Evolutionary conservation across 2,329 filamentous ascomycete genomes (phyloP).

Genomic region (Leptographium wingfieldii): DNA sequence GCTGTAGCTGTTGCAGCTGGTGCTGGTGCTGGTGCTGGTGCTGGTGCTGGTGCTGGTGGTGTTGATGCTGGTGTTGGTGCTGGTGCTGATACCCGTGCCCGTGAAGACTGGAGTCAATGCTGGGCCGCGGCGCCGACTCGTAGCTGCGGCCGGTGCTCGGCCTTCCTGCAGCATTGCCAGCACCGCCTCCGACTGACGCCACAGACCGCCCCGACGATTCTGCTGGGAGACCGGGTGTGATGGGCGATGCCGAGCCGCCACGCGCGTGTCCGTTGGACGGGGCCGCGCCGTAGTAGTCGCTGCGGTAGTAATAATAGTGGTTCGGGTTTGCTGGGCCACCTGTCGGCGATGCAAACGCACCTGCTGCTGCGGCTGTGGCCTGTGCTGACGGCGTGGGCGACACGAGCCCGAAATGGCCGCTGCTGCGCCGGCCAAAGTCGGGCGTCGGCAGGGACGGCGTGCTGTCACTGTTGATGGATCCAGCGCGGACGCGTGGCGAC

Average conservation of each 20-base stretch:
- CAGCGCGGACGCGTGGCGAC: slow-evolving; percentile 40
- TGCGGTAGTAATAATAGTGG: slow-evolving; percentile 38
- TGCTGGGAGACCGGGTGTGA: slow-evolving; percentile 35
- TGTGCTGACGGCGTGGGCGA: slow-evolving; percentile 27
- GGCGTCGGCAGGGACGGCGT: slow-evolving; percentile 51
- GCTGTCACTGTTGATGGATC: slow-evolving; percentile 50
- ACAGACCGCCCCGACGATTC: slow-evolving; percentile 29
- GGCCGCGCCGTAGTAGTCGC: slow-evolving; percentile 34
- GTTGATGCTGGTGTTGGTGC: slow-evolving; percentile 24
- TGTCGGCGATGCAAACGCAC: too few species aligned
- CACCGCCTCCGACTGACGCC: slow-evolving; percentile 20
- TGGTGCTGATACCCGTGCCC: slow-evolving; percentile 43
- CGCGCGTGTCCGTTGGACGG: slow-evolving; percentile 19
- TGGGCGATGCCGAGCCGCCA: slow-evolving; percentile 36
- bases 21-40: slow-evolving; percentile 6
- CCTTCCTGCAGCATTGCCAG: slow-evolving; percentile 24
- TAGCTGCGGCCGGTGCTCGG: slow-evolving; percentile 49
- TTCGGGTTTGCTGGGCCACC: not conserved
- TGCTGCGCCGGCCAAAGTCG: slow-evolving; percentile 53
- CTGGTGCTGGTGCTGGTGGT: slow-evolving; percentile 16
- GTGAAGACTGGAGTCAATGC: slow-evolving; percentile 10
- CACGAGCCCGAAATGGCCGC: slow-evolving; percentile 46
- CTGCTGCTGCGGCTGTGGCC: not conserved
- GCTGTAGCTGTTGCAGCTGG: not conserved
- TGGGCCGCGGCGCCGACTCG: slow-evolving; percentile 28